Base-by-base conservation (phyloP, 768 basidiomycete species). In the Lactarius pseudohatsudake region DNA sequence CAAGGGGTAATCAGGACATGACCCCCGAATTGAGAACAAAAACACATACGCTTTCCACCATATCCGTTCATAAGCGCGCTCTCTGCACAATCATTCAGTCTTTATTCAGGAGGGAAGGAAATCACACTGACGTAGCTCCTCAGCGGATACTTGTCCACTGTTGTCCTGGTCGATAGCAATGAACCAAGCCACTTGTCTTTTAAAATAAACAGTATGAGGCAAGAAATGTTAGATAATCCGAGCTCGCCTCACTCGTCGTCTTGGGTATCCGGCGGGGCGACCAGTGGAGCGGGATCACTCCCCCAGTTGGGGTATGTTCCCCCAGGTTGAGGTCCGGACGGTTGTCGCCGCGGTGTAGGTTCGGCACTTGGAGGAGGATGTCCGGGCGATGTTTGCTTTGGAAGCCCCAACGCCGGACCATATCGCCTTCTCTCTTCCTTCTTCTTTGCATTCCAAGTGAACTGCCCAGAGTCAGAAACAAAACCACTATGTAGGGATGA, bases 31-130 rank as follows among this genome's bases (percentile, higher is more conserved):
- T 18, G 32, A 30, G 16, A 20, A 56, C 18, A 32, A 32, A 11
- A 34, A 34, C 16, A 2, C 59, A 61, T 36, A 61, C 59, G 60
- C 34, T 53, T 61, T 47, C 47, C 47, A 18, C 60, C 60, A 61
- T 61, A 38, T 38, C 60, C 61, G 13, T n/a, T 55, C n/a, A 62
- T 40, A 15, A 62, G 61, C 9, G 53, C 61, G 28, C 54, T 62
- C 36, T 62, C 61, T 62, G 40, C 18, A 32, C n/a, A 56, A 32
- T 9, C 32, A 10, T 38, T 62, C 61, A 56, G 53, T 57, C 56
- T 57, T 36, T 8, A 8, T 43, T 56, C 26, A 18, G 28, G 10
- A 55, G 28, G 40, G 18, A 55, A 56, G 6, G 18, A 9, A 18
- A 22, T 26, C 22, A 56, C 26, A 62, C 61, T 0, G 38, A 62